Evolutionary conservation across 225 moss, liverwort and hornwort species (phyloP).

Genomic region (Polytrichum formosum): DNA sequence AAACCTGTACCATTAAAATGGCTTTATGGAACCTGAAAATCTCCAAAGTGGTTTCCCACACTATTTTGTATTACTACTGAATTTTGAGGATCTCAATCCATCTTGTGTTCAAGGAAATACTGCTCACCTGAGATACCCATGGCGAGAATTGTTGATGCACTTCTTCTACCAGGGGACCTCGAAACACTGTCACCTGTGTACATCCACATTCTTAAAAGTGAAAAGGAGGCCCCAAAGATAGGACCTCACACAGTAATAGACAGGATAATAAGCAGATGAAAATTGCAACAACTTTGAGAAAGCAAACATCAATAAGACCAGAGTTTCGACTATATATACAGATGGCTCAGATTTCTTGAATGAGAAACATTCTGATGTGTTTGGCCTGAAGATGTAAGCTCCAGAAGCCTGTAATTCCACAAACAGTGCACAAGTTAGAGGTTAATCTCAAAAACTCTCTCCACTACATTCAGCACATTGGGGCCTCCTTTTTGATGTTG

Average conservation of each 20-base stretch:
- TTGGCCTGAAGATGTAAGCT: conserved; percentile 90
- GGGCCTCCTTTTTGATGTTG: background rate
- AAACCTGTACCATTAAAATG: background rate
- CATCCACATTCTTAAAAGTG: background rate
- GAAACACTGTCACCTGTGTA: conserved; percentile 59
- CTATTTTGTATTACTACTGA: too few relatives aligned
- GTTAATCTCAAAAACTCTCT: background rate
- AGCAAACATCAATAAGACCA: background rate
- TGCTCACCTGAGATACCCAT: conserved; percentile 82
- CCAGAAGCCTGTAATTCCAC: conserved; percentile 64
- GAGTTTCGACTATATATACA: conserved; percentile 29
- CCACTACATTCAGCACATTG: background rate
- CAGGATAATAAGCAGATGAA: too few relatives aligned
- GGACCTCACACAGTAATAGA: background rate
- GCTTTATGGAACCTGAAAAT: too few relatives aligned
- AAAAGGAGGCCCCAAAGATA: background rate
- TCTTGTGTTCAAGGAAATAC: background rate
- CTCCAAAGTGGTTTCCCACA: too few relatives aligned
- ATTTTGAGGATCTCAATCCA: background rate
- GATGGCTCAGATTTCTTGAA: conserved; percentile 29
- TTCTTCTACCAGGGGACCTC: conserved; percentile 87
- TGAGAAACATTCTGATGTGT: conserved; percentile 85
- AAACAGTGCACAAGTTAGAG: background rate
- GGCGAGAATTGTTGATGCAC: conserved; percentile 87
- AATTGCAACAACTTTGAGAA: too few relatives aligned